Evolutionary conservation across 176 grass and related monocot genomes (phyloP), one percentile per base, ranked within the genome.

Genomic region (Chrysopogon serrulatus): DNA sequence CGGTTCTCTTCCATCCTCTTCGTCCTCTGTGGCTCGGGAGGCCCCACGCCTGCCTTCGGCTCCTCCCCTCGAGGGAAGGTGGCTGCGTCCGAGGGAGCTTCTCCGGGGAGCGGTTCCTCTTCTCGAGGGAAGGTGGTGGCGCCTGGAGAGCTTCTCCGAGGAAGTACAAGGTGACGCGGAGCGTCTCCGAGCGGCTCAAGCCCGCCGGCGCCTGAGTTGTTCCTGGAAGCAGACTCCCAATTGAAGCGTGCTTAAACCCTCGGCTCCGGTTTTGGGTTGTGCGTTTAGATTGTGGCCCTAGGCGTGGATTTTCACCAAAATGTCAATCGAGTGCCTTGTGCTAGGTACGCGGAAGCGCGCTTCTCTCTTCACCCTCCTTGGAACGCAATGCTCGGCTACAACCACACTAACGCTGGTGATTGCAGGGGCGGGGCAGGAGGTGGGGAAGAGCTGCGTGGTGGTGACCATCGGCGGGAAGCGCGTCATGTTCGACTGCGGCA

Each of bases 401-500:
- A 18, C 27, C 67, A 45, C 18, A 4, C 49, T 56, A 6, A 82
- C 47, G 19, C 9, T 32, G 19, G 16, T 7, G 34, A 8, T 48
- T 19, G 59, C 59, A 94, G 96, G 96, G 36, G 91, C 96, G 8
- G 96, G 96, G 63, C 93, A 98, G 77, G 96, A 98, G 74, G 96
- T 95, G 54, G 96, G 96, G 33, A 98, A 98, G 85, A 98, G 96
- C 85, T 98, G 96, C 63, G 89, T 90, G 7, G 93, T 95, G 85
- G 93, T 67, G 31, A 86, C 85, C 43, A 87, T 98, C 61, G 87
- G 87, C 9, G 96, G 87, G 4, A 98, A 95, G 91, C 84, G 85
- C 9, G 67, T 98, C 45, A 98, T 98, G 96, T 95, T 95, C 56
- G 96, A 98, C 63, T 98, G 96, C 17, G 96, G 96, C 21, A 98